Evolutionary conservation across 176 grass and related monocot genomes (phyloP), one percentile per base, ranked within the genome.

Genomic region (Pontederia paniculata): DNA sequence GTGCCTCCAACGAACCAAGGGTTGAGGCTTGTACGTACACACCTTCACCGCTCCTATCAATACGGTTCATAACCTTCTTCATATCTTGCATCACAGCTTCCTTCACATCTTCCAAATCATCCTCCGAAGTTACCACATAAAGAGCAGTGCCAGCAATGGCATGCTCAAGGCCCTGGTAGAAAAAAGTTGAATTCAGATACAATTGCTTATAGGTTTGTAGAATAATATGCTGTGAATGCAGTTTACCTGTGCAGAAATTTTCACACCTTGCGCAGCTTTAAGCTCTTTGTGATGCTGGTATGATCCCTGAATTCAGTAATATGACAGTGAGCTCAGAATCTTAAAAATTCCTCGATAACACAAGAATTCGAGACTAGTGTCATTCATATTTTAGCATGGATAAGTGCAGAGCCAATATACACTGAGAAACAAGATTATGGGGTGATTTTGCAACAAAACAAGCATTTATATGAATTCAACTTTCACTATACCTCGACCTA

Each of bases 11-110:
- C 14, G 84, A 89, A 16, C 89, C 89, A n/a, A 95, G 81, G 5
- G 89, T 95, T 44, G 85, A 95, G 58, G 89, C 78, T 57, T 95
- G 89, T 45, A 95, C 85, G 77, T 85, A 95, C 13, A 95, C 89
- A 72, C 89, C 89, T 73, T 89, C 89, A 0, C 89, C 81, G 48
- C 76, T 89, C 58, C 78, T 95, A 66, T 82, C 79, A 46, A 95
- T 95, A 54, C 81, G 85, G 49, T 63, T 74, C 70, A 77, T 89
- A 72, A 95, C 82, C 65, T 76, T 70, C 15, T 87, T 60, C 85
- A 95, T 80, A 55, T 95, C 89, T 71, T 76, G 84, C 89, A 95
- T 95, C 58, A 81, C 81, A 42, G 75, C 73, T 16, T 80, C 75
- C 47, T 82, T 95, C 59, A 95, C 12, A 63, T 52, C 74, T 67